phyloP scores from a whole-genome alignment of 1,284 basidiomycete genomes.

The Naganishia liquefaciens region DNA sequence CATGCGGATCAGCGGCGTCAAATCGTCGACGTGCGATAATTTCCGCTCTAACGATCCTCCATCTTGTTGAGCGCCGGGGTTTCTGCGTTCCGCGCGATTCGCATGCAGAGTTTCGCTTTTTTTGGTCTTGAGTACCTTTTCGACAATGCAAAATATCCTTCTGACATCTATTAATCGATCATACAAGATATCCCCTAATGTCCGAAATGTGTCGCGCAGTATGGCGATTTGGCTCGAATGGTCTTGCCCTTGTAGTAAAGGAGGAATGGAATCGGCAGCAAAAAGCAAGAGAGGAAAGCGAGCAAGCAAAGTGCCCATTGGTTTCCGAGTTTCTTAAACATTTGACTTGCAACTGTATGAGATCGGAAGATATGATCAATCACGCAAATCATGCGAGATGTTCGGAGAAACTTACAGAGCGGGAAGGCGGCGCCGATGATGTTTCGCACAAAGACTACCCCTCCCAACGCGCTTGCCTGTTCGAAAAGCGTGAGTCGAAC shows the following conservation, averaged over 20 bases:
- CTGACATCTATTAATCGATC: too few relatives aligned
- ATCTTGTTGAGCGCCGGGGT: too few relatives aligned
- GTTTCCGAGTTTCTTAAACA: conserved; percentile 42
- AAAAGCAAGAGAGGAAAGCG: conserved; percentile 39
- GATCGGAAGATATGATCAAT: not conserved
- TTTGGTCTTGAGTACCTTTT: too few relatives aligned
- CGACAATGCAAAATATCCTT: too few relatives aligned
- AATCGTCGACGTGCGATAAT: too few relatives aligned
- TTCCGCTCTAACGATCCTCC: too few relatives aligned
- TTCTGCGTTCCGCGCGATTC: too few relatives aligned
- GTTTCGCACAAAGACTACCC: conserved; percentile 41
- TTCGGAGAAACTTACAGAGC: conserved; percentile 35
- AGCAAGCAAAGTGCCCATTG: conserved; percentile 44
- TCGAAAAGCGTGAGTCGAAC: not conserved
- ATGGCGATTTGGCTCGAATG: conserved; percentile 34
- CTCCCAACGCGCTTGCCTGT: conserved; percentile 39
- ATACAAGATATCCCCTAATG: conserved; percentile 1
- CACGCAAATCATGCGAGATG: too few relatives aligned
- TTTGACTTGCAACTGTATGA: conserved; percentile 38
- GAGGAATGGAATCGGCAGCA: conserved; percentile 45
- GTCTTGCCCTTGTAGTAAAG: conserved; percentile 48
- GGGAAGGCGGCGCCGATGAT: conserved; percentile 42
- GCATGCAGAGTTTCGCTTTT: too few relatives aligned
- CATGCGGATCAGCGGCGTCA: too few relatives aligned
- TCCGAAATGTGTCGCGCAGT: conserved; percentile 22